Base-by-base conservation (phyloP, 1,284 basidiomycete species). In the Afroboletus lepidellus region DNA sequence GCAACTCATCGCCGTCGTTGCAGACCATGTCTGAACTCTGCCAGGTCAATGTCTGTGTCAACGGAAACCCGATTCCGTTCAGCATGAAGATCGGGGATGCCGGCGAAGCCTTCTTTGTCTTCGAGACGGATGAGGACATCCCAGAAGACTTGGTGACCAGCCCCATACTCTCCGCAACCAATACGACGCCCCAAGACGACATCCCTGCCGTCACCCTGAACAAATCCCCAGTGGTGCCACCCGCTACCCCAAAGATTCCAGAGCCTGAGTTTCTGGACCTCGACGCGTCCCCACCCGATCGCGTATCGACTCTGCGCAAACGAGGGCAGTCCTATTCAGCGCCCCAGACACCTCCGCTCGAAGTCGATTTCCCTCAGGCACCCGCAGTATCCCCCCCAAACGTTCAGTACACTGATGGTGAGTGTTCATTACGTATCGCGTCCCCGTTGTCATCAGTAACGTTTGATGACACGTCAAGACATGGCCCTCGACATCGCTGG, bases 51-150 rank as follows among this genome's bases (percentile, higher is more conserved):
- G 81, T 95, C 27, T 81, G 83, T 47, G 82, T 95, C 64, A 94
- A 94, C 69, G 89, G 88, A 33, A 77, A 80, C 53, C 79, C 81
- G 11, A 86, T 94, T 47, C 96, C 96, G 2, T 99, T 94, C 69
- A 83, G 81, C 66, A 99, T 99, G 97, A 99, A 99, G 77, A 95
- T 99, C 59, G 94, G 94, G 39, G 96, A 99, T 56, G 92, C 95
- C 2, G 97, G 97, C 18, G 97, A 99, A 73, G 97, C 96, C 0
- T 99, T 99, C 77, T 99, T 99, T 65, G 91, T 99, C 36, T 92
- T 99, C 60, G 95, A 99, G 72, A 98, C 96, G 2, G 93, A 97
- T 41, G 91, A 89, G 46, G 91, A 95, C 57, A 87, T 99, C 30
- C 96, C 97, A 2, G 90, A 85, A 42, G 92, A 95, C 64, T 82